Evolutionary conservation across 2,329 filamentous ascomycete species (phyloP).

Genomic region (Cercospora berteroae): DNA sequence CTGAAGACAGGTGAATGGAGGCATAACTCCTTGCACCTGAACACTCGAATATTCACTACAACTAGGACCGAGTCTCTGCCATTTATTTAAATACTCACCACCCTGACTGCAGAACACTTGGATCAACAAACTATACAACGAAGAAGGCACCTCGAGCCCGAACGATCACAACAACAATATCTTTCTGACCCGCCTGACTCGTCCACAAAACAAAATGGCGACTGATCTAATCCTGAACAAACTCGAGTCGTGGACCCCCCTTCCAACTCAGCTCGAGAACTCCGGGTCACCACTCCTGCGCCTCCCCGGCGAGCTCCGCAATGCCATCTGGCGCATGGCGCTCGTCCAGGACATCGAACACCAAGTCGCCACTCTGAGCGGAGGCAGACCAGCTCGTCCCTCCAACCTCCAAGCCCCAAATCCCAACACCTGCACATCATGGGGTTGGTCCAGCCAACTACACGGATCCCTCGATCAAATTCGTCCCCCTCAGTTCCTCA

Average conservation of each 20-base stretch:
- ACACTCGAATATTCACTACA: background rate
- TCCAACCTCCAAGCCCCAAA: no score
- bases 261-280: background rate
- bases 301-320: background rate
- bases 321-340: background rate
- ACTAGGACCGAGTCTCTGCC: background rate
- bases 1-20: background rate
- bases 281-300: background rate
- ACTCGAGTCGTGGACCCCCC: background rate
- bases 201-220: background rate
- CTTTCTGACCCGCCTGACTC: background rate
- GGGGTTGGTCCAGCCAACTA: background rate
- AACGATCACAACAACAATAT: background rate
- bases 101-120: no score
- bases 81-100: background rate
- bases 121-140: background rate
- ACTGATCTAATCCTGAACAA: background rate
- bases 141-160: background rate
- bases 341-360: background rate
- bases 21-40: background rate
- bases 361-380: background rate
- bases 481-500: background rate
- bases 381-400: background rate
- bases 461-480: background rate
- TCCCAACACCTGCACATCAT: background rate